Base-by-base conservation (phyloP, 306 rosid species). In the Prunus kanzakura region DNA sequence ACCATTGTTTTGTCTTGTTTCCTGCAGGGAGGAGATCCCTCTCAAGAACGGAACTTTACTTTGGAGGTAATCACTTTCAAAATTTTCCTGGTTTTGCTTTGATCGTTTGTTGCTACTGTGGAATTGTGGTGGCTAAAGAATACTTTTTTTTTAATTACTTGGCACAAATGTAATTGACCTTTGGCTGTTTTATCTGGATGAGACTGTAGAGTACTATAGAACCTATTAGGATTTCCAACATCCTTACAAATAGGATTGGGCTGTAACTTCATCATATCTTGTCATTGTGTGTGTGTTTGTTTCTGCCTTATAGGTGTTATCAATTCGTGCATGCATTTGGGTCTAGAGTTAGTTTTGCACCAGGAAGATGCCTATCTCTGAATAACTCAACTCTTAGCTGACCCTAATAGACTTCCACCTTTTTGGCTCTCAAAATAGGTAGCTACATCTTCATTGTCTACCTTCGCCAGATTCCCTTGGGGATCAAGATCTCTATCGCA, bases 391-490 rank as follows among this genome's bases (percentile, higher is more conserved):
- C 56, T 61, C 64, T 52, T 66, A 72, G 60, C 65, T 80, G 58
- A 78, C 78, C 78, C 58, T 55, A 69, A 11, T 38, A 38, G 18
- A 41, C 52, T 45, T 65, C 70, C 23, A 11, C 29, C 15, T n/a
- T 32, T 52, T 35, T 3, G 30, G 22, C 49, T 71, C 35, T 71
- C 32, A 8, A 52, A 69, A 64, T 82, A 91, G 96, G 81, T 74
- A 64, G 87, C 90, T 69, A 81, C 90, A 27, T 93, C 97, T 80
- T 87, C 93, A 64, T 81, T 93, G 85, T 89, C 96, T 74, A 83
- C 90, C 80, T 72, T 86, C 73, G 87, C 97, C 43, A 93, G 98
- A 81, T 80, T 90, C 85, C 90, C 97, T 72, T 93, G 98, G 98
- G 97, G 98, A 56, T 79, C 87, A 51, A 91, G 80, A 77, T 85